These are phyloP conservation scores for Sarcomyxa edulis DNA, from an alignment of 768 basidiomycete species.

Conservation along the genomic window DNA sequence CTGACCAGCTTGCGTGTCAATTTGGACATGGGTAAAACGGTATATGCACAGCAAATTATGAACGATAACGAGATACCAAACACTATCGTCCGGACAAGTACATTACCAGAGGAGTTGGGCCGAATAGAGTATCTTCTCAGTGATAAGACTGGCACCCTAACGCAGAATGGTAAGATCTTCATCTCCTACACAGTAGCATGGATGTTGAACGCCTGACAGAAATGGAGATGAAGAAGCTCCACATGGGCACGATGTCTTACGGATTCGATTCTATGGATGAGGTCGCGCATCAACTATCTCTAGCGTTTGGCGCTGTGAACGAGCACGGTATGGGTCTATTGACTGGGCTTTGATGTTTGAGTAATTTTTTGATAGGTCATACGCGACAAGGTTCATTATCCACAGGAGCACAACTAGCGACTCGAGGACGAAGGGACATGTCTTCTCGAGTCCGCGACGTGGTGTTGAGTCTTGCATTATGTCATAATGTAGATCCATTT, in stretches of 20 bases:
- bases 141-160: constrained; percentile 97
- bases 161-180: constrained; percentile 80
- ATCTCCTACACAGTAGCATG: not conserved
- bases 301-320: constrained; percentile 68
- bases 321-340: constrained; percentile 42
- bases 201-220: constrained; percentile 39
- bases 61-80: constrained; percentile 88
- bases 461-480: constrained; percentile 88
- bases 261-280: constrained; percentile 99
- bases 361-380: constrained; percentile 24
- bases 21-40: constrained; percentile 98
- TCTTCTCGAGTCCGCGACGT: constrained; percentile 90
- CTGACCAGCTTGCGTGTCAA: constrained; percentile 86
- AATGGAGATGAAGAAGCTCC: constrained; percentile 99
- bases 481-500: constrained; percentile 75
- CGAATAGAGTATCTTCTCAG: constrained; percentile 93
- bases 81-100: constrained; percentile 96
- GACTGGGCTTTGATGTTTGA: not conserved
- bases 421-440: constrained; percentile 89
- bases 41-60: constrained; percentile 95
- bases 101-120: constrained; percentile 93
- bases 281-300: constrained; percentile 84
- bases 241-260: constrained; percentile 98
- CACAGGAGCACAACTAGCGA: constrained; percentile 80
- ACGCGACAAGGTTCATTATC: constrained; percentile 49